These are phyloP conservation scores for Potentilla sterilis DNA, from an alignment of 306 rosid species.

Conservation along the genomic window DNA sequence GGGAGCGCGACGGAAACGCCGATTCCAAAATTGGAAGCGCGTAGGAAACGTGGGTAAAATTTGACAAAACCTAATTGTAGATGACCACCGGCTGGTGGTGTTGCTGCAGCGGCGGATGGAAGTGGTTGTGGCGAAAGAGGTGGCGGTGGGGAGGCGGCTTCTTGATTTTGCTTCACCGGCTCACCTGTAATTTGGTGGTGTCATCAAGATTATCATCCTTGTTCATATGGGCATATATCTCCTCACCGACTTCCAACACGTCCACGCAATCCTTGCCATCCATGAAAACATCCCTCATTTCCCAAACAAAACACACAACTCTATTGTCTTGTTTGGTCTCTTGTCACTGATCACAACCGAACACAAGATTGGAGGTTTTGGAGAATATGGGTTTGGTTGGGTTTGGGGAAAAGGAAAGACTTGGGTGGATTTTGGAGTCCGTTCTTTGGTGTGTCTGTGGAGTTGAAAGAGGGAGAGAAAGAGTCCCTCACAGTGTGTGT, in stretches of 20 bases:
- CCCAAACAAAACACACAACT: constrained; percentile 40
- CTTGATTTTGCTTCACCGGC: no score
- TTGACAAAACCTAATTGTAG: no score
- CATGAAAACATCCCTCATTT: constrained; percentile 99
- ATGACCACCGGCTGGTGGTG: no score
- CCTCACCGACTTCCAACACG: constrained; percentile 85
- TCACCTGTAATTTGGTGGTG: no score
- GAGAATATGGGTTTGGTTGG: not conserved
- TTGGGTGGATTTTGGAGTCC: no score
- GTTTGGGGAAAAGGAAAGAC: not conserved
- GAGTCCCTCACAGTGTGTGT: not conserved
- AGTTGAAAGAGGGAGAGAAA: constrained; percentile 21
- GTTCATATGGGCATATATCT: constrained; percentile 83
- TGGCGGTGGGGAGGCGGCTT: no score
- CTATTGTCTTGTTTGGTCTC: not conserved
- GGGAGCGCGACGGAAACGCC: no score
- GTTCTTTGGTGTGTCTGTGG: not conserved
- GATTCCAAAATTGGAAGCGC: no score
- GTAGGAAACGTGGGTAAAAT: no score
- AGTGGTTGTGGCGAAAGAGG: no score
- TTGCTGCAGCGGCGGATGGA: no score
- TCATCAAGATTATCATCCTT: constrained; percentile 54
- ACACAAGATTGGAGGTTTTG: not conserved
- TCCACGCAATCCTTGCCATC: constrained; percentile 79
- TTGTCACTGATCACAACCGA: not conserved